These are phyloP conservation scores for Posidonia oceanica DNA, from an alignment of 116 monocot species.

Conservation along the genomic window DNA sequence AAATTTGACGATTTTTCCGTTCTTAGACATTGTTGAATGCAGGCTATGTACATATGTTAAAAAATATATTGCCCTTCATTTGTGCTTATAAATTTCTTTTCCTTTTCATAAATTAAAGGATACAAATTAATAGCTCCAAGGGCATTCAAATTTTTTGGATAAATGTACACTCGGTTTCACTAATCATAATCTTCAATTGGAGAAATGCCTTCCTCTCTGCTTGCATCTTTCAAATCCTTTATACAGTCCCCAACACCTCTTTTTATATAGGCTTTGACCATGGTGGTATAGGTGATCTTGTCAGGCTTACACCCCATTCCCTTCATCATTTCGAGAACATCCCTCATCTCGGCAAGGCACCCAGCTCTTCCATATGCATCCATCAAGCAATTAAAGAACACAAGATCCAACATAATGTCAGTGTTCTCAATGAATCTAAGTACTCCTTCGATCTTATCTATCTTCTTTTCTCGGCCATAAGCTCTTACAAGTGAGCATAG, in stretches of 20 bases:
- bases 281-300: constrained; percentile 76
- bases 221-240: constrained; percentile 26
- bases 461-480: constrained; percentile 53
- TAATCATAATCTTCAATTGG: not conserved
- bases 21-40: too few species aligned
- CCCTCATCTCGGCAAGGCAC: constrained; percentile 76
- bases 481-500: constrained; percentile 82
- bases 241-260: constrained; percentile 58
- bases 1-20: too few species aligned
- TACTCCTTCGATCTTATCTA: constrained; percentile 59
- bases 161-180: not conserved
- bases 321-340: constrained; percentile 80
- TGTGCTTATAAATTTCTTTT: too few species aligned
- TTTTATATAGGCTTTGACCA: constrained; percentile 74
- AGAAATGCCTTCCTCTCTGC: constrained; percentile 3
- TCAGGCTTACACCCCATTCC: constrained; percentile 55
- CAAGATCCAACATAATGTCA: constrained; percentile 19
- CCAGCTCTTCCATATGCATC: constrained; percentile 87
- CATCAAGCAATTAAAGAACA: constrained; percentile 89
- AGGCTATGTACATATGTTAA: too few species aligned
- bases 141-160: too few species aligned
- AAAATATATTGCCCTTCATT: too few species aligned
- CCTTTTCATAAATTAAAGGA: too few species aligned
- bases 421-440: constrained; percentile 73
- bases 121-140: too few species aligned